These are phyloP conservation scores for Canna indica DNA, from an alignment of 176 grass and related monocot genomes.

Conservation along the genomic window DNA sequence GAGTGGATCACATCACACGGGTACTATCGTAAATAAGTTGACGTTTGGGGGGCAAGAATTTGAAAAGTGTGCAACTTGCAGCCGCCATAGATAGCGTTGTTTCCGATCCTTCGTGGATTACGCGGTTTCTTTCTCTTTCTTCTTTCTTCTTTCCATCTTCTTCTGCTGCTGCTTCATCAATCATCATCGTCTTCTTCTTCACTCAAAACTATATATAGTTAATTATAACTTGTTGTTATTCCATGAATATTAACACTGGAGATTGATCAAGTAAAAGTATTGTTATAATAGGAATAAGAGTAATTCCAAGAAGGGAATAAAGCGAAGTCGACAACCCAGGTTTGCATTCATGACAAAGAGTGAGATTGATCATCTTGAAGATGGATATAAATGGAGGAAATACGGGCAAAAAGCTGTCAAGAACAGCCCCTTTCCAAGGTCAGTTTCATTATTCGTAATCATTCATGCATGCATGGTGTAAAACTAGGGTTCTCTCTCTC, in stretches of 20 bases:
- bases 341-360: constrained; percentile 12
- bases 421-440: constrained; percentile 10
- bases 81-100: background rate
- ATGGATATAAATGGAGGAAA: constrained; percentile 1
- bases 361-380: constrained; percentile 3
- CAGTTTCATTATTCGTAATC: too few species aligned
- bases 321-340: background rate
- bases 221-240: too few species aligned
- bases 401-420: constrained; percentile 1
- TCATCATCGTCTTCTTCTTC: too few species aligned
- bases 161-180: background rate
- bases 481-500: background rate
- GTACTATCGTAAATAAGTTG: background rate
- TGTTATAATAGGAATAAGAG: background rate
- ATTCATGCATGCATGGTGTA: background rate
- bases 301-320: background rate
- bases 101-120: background rate
- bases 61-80: background rate
- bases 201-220: too few species aligned
- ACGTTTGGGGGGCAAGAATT: background rate
- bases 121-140: background rate
- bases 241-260: too few species aligned
- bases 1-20: too few species aligned
- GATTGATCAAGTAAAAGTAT: too few species aligned
- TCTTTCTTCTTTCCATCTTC: background rate